Conservation (phyloP, 1,284 basidiomycete species). For the Fomitiporia mediterranea region DNA sequence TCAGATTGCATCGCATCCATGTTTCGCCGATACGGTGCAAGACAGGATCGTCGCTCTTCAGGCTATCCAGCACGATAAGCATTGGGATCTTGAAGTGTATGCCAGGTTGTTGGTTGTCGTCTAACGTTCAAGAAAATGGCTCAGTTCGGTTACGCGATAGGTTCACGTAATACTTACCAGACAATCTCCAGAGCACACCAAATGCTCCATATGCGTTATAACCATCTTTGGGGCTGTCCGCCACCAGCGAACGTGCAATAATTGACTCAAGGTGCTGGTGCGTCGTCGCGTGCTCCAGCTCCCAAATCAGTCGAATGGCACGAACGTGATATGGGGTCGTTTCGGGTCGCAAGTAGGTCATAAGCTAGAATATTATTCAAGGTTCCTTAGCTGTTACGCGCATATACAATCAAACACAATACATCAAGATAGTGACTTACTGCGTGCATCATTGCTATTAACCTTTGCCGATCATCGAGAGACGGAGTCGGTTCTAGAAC, state of each 20-base stretch:
- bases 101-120: conserved; percentile 78
- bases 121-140: conserved; percentile 35
- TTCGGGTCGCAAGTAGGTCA: conserved; percentile 69
- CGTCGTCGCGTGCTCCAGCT: conserved; percentile 60
- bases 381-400: too few relatives aligned
- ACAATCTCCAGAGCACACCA: conserved; percentile 88
- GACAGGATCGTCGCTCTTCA: conserved; percentile 71
- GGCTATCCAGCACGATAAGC: conserved; percentile 80
- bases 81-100: conserved; percentile 81
- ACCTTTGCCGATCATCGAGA: conserved; percentile 50
- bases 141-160: neutral
- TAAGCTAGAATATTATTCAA: conserved; percentile 58
- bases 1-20: conserved; percentile 93
- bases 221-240: conserved; percentile 42
- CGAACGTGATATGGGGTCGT: conserved; percentile 76
- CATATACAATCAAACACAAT: neutral
- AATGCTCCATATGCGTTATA: conserved; percentile 80
- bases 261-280: conserved; percentile 72
- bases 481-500: conserved; percentile 48
- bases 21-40: conserved; percentile 81
- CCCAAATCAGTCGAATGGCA: conserved; percentile 85
- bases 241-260: conserved; percentile 64
- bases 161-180: conserved; percentile 47
- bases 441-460: conserved; percentile 52
- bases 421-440: conserved; percentile 29